phyloP scores from a whole-genome alignment of 305 asterid species.

The Fraxinus greggii region DNA sequence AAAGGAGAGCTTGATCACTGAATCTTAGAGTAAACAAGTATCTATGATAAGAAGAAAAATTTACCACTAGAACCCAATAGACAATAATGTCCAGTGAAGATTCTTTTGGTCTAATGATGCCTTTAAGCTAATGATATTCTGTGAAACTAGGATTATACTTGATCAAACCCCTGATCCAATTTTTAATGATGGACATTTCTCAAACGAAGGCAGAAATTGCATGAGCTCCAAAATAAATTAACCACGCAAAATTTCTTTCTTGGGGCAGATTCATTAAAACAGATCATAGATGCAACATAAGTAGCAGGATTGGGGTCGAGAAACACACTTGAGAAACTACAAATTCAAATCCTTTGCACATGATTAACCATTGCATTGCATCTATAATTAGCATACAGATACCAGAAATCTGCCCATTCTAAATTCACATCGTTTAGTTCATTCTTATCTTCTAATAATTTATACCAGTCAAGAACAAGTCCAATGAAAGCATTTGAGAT shows the following conservation, averaged over 20 bases:
- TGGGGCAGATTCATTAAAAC: not conserved
- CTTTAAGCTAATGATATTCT: not conserved
- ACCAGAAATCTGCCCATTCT: slow-evolving; percentile 17
- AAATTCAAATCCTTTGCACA: not conserved
- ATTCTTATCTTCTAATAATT: not conserved
- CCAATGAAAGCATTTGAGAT: not conserved
- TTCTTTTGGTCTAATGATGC: slow-evolving; percentile 2
- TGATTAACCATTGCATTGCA: slow-evolving; percentile 29
- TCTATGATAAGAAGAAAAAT: not conserved
- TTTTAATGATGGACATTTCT: not conserved
- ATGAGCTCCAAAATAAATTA: not conserved
- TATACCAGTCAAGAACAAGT: slow-evolving; percentile 22
- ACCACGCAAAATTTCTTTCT: not conserved
- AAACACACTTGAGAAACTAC: not conserved
- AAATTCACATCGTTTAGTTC: slow-evolving; percentile 23
- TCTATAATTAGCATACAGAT: slow-evolving; percentile 12
- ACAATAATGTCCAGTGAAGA: slow-evolving; percentile 14
- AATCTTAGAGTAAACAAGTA: not conserved
- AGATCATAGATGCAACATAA: not conserved
- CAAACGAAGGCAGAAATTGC: not conserved
- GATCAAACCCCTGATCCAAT: not conserved
- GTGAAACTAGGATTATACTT: not conserved
- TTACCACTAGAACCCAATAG: slow-evolving; percentile 9
- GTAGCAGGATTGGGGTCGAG: not conserved
- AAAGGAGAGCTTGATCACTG: not conserved